Percentiles rank a stretch among this genome's conserved stretches.
These are phyloP conservation scores for Sanghuangporus sanghuang DNA, from an alignment of 1,284 basidiomycete genomes.

Conservation along the genomic window DNA sequence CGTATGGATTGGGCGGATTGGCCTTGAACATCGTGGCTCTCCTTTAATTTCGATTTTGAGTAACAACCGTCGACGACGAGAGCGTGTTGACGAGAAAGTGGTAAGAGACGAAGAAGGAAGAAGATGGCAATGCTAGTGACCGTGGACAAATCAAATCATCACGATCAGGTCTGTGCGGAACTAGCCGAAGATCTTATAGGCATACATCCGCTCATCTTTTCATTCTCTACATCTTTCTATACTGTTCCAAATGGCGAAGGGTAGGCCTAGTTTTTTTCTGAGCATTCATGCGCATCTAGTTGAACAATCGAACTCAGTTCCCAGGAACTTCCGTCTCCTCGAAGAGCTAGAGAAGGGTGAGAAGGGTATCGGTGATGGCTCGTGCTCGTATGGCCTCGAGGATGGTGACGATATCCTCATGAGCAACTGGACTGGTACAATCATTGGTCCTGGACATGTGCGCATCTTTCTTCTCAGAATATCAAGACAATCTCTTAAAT, in stretches of 20 bases:
- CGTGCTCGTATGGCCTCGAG: constrained; percentile 92
- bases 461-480: constrained; percentile 27
- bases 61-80: neutral
- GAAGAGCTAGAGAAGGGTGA: constrained; percentile 99
- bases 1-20: constrained; percentile 74
- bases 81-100: neutral
- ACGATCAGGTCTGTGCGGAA: neutral
- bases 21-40: constrained; percentile 57
- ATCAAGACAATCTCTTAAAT: constrained; percentile 16
- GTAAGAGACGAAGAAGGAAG: neutral
- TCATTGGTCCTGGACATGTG: constrained; percentile 96
- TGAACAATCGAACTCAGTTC: constrained; percentile 51
- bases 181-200: neutral
- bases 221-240: neutral
- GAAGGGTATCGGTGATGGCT: constrained; percentile 98
- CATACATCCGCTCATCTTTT: neutral
- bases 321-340: constrained; percentile 92
- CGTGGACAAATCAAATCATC: neutral
- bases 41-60: neutral
- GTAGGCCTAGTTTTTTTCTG: neutral
- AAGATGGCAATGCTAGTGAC: neutral
- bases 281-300: neutral
- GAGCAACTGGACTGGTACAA: constrained; percentile 98
- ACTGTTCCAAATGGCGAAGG: constrained; percentile 14
- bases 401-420: constrained; percentile 93